Evolutionary conservation across 805 yeast species (phyloP).

Genomic region (Yamadazyma akitaensis): DNA sequence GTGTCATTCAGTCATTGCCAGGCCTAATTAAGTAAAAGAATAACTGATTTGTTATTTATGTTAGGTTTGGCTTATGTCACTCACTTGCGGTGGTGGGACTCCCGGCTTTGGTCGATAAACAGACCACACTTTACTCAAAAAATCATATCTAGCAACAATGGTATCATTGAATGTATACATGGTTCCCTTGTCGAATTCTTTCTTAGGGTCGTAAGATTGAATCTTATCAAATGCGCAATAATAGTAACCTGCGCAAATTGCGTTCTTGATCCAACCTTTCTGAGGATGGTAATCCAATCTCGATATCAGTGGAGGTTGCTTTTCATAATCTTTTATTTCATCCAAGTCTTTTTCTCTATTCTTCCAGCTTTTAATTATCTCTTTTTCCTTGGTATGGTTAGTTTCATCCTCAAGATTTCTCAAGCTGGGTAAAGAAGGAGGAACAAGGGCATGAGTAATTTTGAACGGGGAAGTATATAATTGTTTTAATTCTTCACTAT

Average conservation of each 20-base stretch:
- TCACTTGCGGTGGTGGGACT: not conserved
- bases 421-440: constrained; percentile 34
- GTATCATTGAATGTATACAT: constrained; percentile 20
- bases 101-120: not conserved
- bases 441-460: constrained; percentile 37
- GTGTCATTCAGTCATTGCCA: constrained; percentile 19
- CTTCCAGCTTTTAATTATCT: constrained; percentile 19
- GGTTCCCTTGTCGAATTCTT: constrained; percentile 19
- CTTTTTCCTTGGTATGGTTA: constrained; percentile 18
- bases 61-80: not conserved
- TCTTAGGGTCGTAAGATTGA: constrained; percentile 15
- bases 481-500: constrained; percentile 13
- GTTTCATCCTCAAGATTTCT: constrained; percentile 17
- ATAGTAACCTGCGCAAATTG: constrained; percentile 32
- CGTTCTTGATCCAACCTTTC: constrained; percentile 41
- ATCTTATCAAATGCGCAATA: constrained; percentile 39
- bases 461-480: constrained; percentile 28
- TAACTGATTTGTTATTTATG: too few species aligned
- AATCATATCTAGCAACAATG: not conserved
- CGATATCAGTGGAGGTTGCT: constrained; percentile 6
- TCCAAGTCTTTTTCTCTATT: constrained; percentile 29
- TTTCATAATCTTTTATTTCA: constrained; percentile 19
- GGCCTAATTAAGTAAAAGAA: not conserved
- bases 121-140: constrained; percentile 4
- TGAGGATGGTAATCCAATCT: constrained; percentile 31